Percentiles rank a stretch among this genome's conserved stretches.
Conservation (phyloP, 495 filamentous ascomycete genomes). For the Podospora pseudoanserina region DNA sequence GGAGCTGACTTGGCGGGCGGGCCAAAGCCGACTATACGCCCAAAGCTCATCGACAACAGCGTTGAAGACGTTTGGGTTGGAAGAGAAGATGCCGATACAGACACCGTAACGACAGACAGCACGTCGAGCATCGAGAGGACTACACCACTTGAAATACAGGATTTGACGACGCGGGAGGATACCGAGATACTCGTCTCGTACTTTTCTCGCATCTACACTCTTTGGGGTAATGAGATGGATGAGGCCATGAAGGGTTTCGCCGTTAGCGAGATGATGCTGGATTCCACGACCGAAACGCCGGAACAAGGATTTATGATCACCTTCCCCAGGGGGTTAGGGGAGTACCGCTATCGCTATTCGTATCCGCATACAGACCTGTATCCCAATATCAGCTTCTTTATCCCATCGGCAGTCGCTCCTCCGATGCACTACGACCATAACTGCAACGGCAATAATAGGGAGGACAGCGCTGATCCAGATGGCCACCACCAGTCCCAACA, state of each 20-base stretch:
- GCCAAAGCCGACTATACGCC: background rate
- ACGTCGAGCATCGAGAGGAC: background rate
- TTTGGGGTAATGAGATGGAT: constrained; percentile 28
- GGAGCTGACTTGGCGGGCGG: constrained; percentile 6
- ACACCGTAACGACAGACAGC: background rate
- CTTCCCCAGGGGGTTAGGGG: constrained; percentile 24
- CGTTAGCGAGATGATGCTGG: background rate
- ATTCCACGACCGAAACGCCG: background rate
- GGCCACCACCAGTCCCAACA: too few relatives aligned
- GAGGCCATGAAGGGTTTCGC: constrained; percentile 26
- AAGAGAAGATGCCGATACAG: background rate
- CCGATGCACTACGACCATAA: background rate
- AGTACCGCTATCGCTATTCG: constrained; percentile 13
- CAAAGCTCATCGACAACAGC: background rate
- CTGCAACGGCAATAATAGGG: background rate
- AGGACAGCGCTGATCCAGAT: too few relatives aligned
- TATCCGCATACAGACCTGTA: constrained; percentile 9
- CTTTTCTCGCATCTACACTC: constrained; percentile 25
- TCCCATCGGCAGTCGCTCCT: background rate
- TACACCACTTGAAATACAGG: constrained; percentile 10
- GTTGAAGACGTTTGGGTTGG: background rate
- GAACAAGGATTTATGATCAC: constrained; percentile 24
- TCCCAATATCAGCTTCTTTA: background rate
- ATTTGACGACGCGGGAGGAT: constrained; percentile 19
- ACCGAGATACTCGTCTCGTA: constrained; percentile 24